Base-by-base conservation (phyloP, 2,329 filamentous ascomycete species). In the Pseudogymnoascus sp. region DNA sequence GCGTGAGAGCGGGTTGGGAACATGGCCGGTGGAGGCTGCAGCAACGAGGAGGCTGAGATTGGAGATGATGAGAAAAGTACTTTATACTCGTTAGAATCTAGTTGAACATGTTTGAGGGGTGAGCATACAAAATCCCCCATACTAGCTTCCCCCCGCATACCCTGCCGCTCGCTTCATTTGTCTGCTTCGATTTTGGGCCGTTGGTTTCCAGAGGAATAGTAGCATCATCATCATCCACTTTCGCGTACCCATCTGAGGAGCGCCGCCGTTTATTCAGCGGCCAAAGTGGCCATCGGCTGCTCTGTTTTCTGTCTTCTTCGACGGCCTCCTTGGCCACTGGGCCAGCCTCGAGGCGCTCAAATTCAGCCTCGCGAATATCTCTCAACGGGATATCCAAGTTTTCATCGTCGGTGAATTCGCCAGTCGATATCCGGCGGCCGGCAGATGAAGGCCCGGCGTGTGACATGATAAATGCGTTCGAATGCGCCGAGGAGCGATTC, bases 31-130 rank as follows among this genome's bases (percentile, higher is more conserved):
- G 64, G 71, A 69, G 41, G 73, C 59, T 18, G 67, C 71, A 48
- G 65, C 67, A 12, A 69, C 64, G 7, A 69, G 38, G 8, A 75
- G 65, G 19, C 68, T 35, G 23, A 74, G 66, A 59, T 70, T 72
- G 45, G 70, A 62, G n/a, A 70, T 59, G 18, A 73, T 63, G n/a
- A 74, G 67, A 12, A 70, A 59, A 10, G 65, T 70, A 62, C 74
- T 72, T 72, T 3, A 15, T 18, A 52, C 8, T 12, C n/a, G 26
- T 52, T 52, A 52, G 45, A 52, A 33, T 52, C 30, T 30, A 52
- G 45, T 52, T 12, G 15, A 12, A 2, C 26, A 52, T 52, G 45
- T 30, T 18, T 52, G 5, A 18, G 30, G 41, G 2, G 18, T 19
- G 56, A 34, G 15, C 19, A 34, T 59, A 59, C 37, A 28, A 23